Percentiles rank a stretch among this genome's conserved stretches.
These are phyloP conservation scores for Pseudogymnoascus sp. DNA, from an alignment of 2,329 filamentous ascomycete species.

Conservation along the genomic window DNA sequence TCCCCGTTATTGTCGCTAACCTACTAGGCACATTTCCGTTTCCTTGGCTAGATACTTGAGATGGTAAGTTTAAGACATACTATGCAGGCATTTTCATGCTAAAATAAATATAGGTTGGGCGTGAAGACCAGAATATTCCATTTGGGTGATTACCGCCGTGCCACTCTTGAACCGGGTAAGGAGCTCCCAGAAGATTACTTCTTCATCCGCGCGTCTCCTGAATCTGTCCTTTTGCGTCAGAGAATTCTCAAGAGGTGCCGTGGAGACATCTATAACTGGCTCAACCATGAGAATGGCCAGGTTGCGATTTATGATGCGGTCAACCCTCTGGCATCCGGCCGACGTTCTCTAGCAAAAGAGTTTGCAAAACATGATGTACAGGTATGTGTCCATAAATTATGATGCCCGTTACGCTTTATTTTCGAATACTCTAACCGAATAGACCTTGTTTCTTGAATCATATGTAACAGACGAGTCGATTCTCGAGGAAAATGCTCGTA, in stretches of 20 bases:
- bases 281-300: conserved; percentile 96
- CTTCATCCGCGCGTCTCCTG: conserved; percentile 86
- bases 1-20: not conserved
- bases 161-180: conserved; percentile 75
- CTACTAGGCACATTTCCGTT: conserved; percentile 77
- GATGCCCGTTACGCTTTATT: not conserved
- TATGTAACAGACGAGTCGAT: conserved; percentile 90
- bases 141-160: conserved; percentile 89
- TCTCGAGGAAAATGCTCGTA: conserved; percentile 91
- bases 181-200: conserved; percentile 96
- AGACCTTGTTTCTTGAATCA: conserved; percentile 96
- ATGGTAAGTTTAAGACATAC: conserved; percentile 50
- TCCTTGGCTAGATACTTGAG: conserved; percentile 89
- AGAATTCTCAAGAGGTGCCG: conserved; percentile 97
- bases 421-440: conserved; percentile 14
- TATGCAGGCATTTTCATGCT: not conserved
- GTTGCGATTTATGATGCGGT: conserved; percentile 98
- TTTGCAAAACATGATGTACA: conserved; percentile 97
- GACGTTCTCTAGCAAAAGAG: conserved; percentile 83
- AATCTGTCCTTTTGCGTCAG: conserved; percentile 87
- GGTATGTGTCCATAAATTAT: conserved; percentile 39
- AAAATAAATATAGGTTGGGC: conserved; percentile 58
- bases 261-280: conserved; percentile 92
- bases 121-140: conserved; percentile 99
- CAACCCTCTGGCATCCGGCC: conserved; percentile 78